Conservation (phyloP, 2,329 filamentous ascomycete species). For the Rhynchosporium secalis region DNA sequence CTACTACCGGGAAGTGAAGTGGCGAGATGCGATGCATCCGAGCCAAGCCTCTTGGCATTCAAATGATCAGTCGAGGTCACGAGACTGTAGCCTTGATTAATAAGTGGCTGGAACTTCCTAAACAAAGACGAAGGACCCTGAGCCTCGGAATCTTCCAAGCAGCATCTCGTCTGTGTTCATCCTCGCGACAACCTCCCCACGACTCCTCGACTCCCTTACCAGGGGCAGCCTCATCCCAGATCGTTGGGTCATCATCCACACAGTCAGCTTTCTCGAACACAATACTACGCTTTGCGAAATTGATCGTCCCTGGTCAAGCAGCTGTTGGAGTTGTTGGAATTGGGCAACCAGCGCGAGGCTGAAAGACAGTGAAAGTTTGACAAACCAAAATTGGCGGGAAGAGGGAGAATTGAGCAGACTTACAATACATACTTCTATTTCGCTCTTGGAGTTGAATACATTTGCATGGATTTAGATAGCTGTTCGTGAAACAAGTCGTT, state of each 20-base stretch:
- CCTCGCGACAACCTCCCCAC: background rate
- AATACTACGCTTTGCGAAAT: background rate
- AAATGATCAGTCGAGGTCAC: too few species aligned
- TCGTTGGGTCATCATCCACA: background rate
- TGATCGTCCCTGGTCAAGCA: conserved; percentile 10
- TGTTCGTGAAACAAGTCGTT: conserved; percentile 38
- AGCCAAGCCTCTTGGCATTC: too few species aligned
- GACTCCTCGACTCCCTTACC: background rate
- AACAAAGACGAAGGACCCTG: too few species aligned
- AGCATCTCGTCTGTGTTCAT: background rate
- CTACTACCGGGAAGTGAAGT: too few species aligned
- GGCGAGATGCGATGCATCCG: too few species aligned
- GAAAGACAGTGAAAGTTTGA: conserved; percentile 24
- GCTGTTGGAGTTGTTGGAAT: conserved; percentile 30
- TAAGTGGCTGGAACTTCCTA: background rate
- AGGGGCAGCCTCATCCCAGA: background rate
- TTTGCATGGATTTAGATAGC: conserved; percentile 41
- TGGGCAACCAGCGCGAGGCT: conserved; percentile 30
- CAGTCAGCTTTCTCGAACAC: background rate
- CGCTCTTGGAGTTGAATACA: conserved; percentile 40
- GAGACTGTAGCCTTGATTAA: background rate
- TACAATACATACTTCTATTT: conserved; percentile 43
- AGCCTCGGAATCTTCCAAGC: background rate
- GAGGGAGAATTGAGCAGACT: conserved; percentile 35
- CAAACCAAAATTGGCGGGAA: conserved; percentile 28